Evolutionary conservation across 1,284 basidiomycete genomes (phyloP).

Genomic region (Laetiporus sulphureus): DNA sequence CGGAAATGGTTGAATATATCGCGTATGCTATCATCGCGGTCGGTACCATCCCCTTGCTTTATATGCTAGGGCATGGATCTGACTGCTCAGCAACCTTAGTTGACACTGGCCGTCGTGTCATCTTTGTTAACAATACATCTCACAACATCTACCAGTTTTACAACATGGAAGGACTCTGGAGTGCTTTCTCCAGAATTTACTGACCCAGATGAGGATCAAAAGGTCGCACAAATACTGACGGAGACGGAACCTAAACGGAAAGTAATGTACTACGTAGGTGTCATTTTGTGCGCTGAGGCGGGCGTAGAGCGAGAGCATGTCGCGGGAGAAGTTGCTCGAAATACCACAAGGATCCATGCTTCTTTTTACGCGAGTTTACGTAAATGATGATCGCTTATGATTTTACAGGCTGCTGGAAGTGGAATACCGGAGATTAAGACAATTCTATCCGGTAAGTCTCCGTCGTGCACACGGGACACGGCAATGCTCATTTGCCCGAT

Average conservation of each 20-base stretch:
- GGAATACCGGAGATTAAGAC: constrained; percentile 98
- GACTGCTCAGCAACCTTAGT: no score
- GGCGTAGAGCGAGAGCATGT: no score
- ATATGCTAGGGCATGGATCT: no score
- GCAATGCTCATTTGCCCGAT: no score
- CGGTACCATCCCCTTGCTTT: constrained; percentile 26
- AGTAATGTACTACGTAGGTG: constrained; percentile 75
- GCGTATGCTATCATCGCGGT: constrained; percentile 79
- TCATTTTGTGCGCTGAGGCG: no score
- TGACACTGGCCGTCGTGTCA: constrained; percentile 66
- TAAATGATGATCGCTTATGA: no score
- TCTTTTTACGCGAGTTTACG: no score
- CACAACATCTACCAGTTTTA: constrained; percentile 82
- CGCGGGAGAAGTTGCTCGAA: no score
- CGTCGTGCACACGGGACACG: no score
- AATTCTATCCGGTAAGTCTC: constrained; percentile 72
- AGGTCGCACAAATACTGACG: constrained; percentile 17
- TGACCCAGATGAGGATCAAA: constrained; percentile 18
- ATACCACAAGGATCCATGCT: no score
- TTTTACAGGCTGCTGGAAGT: constrained; percentile 77
- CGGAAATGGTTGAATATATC: constrained; percentile 57
- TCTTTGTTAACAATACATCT: constrained; percentile 81
- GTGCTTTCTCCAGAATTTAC: constrained; percentile 52
- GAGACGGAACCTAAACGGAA: constrained; percentile 44
- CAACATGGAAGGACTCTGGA: constrained; percentile 82